These are phyloP conservation scores for Sordariomycetes sp. DNA, from an alignment of 2,329 filamentous ascomycete species.

Conservation along the genomic window DNA sequence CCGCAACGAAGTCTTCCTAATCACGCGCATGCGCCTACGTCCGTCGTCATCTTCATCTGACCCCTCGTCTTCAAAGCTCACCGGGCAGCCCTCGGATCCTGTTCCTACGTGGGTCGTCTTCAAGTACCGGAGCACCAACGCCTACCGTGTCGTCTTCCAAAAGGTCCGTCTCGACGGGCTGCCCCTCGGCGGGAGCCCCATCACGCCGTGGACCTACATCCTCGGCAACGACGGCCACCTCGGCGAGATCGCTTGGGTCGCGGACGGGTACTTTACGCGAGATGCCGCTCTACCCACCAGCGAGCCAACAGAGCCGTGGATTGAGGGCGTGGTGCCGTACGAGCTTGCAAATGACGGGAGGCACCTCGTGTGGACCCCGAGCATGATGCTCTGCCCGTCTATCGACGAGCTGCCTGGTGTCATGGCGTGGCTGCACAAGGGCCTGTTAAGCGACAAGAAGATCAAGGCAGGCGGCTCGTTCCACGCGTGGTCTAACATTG, in stretches of 20 bases:
- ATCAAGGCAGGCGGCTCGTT: conserved; percentile 3
- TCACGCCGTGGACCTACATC: conserved; percentile 4
- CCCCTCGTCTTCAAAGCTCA: neutral
- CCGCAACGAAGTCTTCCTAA: neutral
- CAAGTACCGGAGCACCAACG: conserved; percentile 1
- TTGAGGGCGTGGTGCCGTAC: neutral
- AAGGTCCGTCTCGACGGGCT: neutral
- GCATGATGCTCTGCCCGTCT: conserved; percentile 1
- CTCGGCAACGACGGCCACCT: conserved; percentile 3
- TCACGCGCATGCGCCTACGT: conserved; percentile 1
- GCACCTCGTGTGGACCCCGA: conserved; percentile 3
- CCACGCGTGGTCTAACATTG: conserved; percentile 3
- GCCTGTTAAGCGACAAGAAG: neutral
- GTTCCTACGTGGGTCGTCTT: neutral
- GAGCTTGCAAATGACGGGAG: conserved; percentile 3
- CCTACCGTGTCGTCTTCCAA: conserved; percentile 1
- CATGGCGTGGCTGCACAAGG: conserved; percentile 2
- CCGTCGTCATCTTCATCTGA: neutral
- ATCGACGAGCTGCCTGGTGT: conserved; percentile 1
- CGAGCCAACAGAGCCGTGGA: conserved; percentile 1
- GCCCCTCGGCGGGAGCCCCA: conserved; percentile 1
- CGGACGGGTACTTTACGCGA: conserved; percentile 1
- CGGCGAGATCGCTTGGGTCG: conserved; percentile 3
- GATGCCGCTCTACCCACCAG: neutral
- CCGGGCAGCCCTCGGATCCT: neutral